A percentile compares a stretch with the other conserved stretches of the same genome.
Conservation (phyloP, 371 early-diverging fungal species). For the Globomyces sp. region DNA sequence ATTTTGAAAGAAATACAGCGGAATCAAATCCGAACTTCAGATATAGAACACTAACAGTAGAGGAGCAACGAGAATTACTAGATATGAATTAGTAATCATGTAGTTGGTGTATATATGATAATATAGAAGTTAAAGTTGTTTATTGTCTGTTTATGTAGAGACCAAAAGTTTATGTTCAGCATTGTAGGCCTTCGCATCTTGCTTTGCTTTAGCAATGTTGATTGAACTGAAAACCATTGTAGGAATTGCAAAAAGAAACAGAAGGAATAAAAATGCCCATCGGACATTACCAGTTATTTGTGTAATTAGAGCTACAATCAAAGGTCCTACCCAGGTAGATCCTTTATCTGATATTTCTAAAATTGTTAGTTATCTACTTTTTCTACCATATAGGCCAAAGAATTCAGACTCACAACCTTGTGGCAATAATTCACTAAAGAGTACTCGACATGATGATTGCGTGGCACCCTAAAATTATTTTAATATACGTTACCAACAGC, state of each 20-base stretch:
- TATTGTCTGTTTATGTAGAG: too few species aligned
- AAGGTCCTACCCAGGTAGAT: constrained; percentile 61
- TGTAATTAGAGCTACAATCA: constrained; percentile 56
- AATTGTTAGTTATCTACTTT: constrained; percentile 21
- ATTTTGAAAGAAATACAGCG: neutral
- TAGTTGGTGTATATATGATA: too few species aligned
- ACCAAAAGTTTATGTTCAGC: too few species aligned
- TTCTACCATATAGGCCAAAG: constrained; percentile 28
- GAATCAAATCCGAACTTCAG: neutral
- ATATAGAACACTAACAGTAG: constrained; percentile 10
- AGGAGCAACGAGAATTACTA: constrained; percentile 12
- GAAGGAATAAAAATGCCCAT: constrained; percentile 35
- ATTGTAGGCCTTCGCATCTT: constrained; percentile 10
- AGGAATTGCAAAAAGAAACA: constrained; percentile 37
- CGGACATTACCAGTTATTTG: constrained; percentile 36
- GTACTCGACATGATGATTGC: constrained; percentile 50
- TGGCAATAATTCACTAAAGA: constrained; percentile 38
- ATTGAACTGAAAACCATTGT: constrained; percentile 7
- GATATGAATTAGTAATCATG: neutral
- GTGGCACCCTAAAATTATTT: constrained; percentile 40
- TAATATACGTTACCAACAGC: constrained; percentile 43
- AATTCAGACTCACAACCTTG: constrained; percentile 24
- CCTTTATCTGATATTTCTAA: constrained; percentile 66
- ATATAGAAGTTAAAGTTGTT: too few species aligned
- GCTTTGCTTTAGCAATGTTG: constrained; percentile 6